Percentiles rank a stretch among this genome's conserved stretches.
Conservation (phyloP, 2,329 filamentous ascomycete species). For the Talaromyces funiculosus region DNA sequence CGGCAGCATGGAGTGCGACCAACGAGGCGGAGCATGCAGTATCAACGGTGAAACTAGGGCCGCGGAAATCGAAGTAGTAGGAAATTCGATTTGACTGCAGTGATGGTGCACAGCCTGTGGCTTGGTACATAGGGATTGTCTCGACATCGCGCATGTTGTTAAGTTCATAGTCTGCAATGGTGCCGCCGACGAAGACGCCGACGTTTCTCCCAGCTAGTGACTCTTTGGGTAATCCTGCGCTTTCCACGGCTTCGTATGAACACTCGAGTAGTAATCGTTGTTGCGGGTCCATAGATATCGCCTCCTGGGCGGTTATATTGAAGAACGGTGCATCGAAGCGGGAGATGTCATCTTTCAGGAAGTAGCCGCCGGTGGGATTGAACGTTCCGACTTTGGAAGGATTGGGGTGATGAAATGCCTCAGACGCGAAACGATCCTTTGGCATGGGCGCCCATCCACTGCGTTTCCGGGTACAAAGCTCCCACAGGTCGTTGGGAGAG, state of each 20-base stretch:
- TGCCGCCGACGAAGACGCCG: constrained; percentile 14
- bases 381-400: constrained; percentile 6
- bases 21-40: constrained; percentile 24
- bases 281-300: constrained; percentile 16
- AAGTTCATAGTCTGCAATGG: constrained; percentile 11
- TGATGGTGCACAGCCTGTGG: constrained; percentile 9
- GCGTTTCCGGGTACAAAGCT: constrained; percentile 16
- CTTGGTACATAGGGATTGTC: constrained; percentile 14
- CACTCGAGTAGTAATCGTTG: constrained; percentile 17
- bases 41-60: constrained; percentile 24
- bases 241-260: constrained; percentile 35
- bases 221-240: constrained; percentile 18
- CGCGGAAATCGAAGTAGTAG: constrained; percentile 25
- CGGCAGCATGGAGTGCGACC: constrained; percentile 24
- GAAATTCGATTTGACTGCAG: constrained; percentile 26
- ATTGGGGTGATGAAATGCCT: constrained; percentile 13
- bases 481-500: constrained; percentile 12
- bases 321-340: constrained; percentile 17
- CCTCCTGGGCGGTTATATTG: constrained; percentile 15
- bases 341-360: constrained; percentile 10
- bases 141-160: constrained; percentile 13
- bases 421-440: constrained; percentile 7
- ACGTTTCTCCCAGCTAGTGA: constrained; percentile 20
- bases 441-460: constrained; percentile 12
- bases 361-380: constrained; percentile 10